Evolutionary conservation across 306 rosid genomes (phyloP), one percentile per base, ranked within the genome.

Genomic region (Trifolium fragiferum): DNA sequence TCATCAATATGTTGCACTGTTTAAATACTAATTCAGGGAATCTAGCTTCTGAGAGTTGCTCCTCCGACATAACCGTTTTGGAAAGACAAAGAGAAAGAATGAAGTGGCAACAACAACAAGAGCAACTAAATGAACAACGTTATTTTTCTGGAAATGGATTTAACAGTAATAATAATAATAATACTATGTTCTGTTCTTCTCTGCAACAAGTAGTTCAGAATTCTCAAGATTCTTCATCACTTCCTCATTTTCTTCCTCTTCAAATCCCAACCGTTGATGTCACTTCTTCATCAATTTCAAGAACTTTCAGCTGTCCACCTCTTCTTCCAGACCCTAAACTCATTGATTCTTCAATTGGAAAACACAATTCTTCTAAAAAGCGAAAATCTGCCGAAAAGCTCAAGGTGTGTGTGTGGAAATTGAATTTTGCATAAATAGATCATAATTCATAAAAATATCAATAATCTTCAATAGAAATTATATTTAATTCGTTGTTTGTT

Each of bases 311-410:
- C 76, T 85, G 90, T 63, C 89, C 90, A 20, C 84, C 86, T 16
- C 2, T 73, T 66, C 81, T 83, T 61, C 12, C 58, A 3, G 77
- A 67, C 30, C 49, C 27, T 6, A 84, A 82, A 59, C 68, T 55
- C 72, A 55, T 63, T 21, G 76, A 55, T 51, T 38, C 72, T 14
- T 72, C 81, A 23, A 65, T 63, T 19, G 89, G 84, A 19, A 82
- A 81, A 35, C 86, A 90, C 32, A 76, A 84, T 79, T 87, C 40
- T 72, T 30, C 50, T 40, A 91, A 84, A 80, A 93, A 91, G 78
- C 87, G 97, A 60, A 93, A 89, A 80, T 66, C 90, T 54, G n/a
- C n/a, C n/a, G 88, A 89, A 12, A 87, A 83, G 68, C 58, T 74
- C 46, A 89, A 87, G 94, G 89, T 87, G 47, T 20, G 74, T 55